phyloP scores from a whole-genome alignment of 371 early-diverging fungal genomes.

The Mortierella sp. region DNA sequence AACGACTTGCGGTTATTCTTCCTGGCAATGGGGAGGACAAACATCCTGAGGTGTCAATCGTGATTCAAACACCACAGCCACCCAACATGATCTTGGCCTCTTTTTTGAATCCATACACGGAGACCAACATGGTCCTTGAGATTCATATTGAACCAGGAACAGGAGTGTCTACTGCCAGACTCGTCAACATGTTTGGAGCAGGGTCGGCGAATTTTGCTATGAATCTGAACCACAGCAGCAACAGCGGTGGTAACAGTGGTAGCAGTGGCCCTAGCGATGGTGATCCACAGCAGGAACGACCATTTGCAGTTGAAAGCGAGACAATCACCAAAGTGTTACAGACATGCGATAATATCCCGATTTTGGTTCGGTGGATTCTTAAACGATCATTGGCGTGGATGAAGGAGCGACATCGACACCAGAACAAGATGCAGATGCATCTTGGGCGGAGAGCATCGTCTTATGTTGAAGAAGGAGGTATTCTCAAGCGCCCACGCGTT shows the following conservation, averaged over 20 bases:
- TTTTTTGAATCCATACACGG: constrained; percentile 38
- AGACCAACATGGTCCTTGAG: constrained; percentile 33
- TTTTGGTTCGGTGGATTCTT: constrained; percentile 50
- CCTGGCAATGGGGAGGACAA: constrained; percentile 13
- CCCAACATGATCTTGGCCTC: constrained; percentile 35
- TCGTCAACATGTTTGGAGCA: constrained; percentile 11
- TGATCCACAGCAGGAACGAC: constrained; percentile 1
- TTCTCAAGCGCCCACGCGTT: constrained; percentile 35
- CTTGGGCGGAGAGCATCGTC: constrained; percentile 26
- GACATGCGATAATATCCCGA: constrained; percentile 36
- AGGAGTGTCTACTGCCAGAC: constrained; percentile 19
- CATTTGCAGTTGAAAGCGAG: constrained; percentile 20
- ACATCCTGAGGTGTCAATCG: constrained; percentile 25
- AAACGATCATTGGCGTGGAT: constrained; percentile 37
- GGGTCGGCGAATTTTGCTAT: background rate
- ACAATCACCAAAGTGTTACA: constrained; percentile 33
- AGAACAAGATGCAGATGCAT: constrained; percentile 1
- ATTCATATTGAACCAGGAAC: constrained; percentile 39
- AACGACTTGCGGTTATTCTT: constrained; percentile 2
- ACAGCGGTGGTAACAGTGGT: constrained; percentile 3
- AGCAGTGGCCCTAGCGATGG: background rate
- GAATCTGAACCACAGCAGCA: background rate
- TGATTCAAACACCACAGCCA: constrained; percentile 48
- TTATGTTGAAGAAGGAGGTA: constrained; percentile 31
- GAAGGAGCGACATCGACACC: constrained; percentile 26